Evolutionary conservation across 2,329 filamentous ascomycete genomes (phyloP).

Genomic region (Exophiala mesophila): DNA sequence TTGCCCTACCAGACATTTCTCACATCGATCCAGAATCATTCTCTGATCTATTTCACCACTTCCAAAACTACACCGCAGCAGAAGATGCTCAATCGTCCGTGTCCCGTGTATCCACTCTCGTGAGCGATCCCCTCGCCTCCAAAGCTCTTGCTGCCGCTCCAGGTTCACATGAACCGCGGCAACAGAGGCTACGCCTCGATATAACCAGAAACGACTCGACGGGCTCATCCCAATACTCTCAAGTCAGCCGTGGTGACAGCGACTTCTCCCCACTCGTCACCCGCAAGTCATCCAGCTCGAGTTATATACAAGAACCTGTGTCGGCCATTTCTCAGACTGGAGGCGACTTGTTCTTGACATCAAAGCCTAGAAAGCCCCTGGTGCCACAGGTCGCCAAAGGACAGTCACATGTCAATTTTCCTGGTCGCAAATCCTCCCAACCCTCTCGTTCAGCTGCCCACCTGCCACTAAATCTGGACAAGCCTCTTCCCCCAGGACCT

Average conservation of each 20-base stretch:
- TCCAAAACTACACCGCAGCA: constrained; percentile 8
- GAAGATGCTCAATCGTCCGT: constrained; percentile 2
- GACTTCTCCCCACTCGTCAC: constrained; percentile 21
- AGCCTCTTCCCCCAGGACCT: constrained; percentile 20
- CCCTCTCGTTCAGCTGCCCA: not conserved
- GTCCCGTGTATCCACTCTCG: too few species aligned
- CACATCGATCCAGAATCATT: constrained; percentile 22
- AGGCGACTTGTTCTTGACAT: not conserved
- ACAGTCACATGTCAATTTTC: not conserved
- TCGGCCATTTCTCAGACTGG: constrained; percentile 6
- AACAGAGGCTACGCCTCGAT: constrained; percentile 6
- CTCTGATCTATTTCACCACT: constrained; percentile 20
- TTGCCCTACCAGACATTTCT: constrained; percentile 19
- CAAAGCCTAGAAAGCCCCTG: constrained; percentile 1
- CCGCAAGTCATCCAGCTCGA: constrained; percentile 22
- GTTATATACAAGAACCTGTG: constrained; percentile 16
- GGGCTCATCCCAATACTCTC: constrained; percentile 22
- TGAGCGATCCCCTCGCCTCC: too few species aligned
- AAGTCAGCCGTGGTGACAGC: constrained; percentile 16
- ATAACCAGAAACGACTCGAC: constrained; percentile 22
- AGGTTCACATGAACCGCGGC: too few species aligned
- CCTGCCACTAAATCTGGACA: constrained; percentile 16
- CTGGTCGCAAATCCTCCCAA: not conserved
- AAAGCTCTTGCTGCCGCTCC: too few species aligned
- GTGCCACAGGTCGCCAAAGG: constrained; percentile 1